Evolutionary conservation across 352 stramenopile species (phyloP).

Genomic region (Globisporangium alternatum): DNA sequence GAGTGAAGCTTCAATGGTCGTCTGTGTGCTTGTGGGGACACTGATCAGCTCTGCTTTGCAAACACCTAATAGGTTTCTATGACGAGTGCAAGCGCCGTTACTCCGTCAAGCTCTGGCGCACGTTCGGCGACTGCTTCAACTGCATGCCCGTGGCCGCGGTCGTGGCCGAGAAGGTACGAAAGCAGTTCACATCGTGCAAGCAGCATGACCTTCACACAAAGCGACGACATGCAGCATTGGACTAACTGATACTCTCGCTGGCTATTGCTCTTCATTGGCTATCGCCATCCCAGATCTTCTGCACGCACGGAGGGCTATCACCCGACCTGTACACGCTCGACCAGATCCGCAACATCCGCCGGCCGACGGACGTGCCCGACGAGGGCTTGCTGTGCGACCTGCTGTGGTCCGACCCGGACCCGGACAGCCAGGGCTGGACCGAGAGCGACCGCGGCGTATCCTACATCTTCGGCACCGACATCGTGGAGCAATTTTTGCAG

Average conservation of each 20-base stretch:
- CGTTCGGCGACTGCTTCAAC: constrained; percentile 98
- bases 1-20: neutral
- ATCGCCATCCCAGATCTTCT: constrained; percentile 89
- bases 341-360: constrained; percentile 92
- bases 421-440: constrained; percentile 91
- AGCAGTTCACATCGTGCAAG: neutral
- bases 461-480: constrained; percentile 98
- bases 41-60: neutral
- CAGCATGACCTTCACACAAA: neutral
- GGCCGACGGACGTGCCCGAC: constrained; percentile 83
- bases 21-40: neutral
- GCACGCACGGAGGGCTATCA: constrained; percentile 92
- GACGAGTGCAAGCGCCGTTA: constrained; percentile 97
- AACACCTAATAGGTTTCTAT: constrained; percentile 87
- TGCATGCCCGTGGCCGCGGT: constrained; percentile 96
- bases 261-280: neutral
- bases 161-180: constrained; percentile 90
- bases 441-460: constrained; percentile 97
- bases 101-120: constrained; percentile 92
- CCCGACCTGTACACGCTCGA: constrained; percentile 97
- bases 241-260: neutral
- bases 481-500: constrained; percentile 96
- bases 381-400: constrained; percentile 84
- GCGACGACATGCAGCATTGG: neutral
- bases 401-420: constrained; percentile 86